A percentile compares a stretch with the other conserved stretches of the same genome.
Evolutionary conservation across 352 stramenopile genomes (phyloP).

Genomic region (Phytophthora constricta): DNA sequence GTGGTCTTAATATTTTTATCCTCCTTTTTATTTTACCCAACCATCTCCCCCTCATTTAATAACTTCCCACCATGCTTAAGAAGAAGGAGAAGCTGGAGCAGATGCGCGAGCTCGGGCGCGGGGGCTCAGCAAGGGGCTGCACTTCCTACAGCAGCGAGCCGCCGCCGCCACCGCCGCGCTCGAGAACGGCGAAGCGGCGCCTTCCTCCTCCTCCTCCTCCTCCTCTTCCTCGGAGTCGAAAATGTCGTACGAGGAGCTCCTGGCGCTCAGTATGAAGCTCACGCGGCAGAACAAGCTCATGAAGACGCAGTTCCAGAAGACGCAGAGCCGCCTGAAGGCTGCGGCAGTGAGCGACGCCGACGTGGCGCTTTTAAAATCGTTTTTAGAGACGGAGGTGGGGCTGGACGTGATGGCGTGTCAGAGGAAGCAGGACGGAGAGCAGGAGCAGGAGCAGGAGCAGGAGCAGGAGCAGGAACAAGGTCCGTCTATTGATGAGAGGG

Average conservation of each 20-base stretch:
- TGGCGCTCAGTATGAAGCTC: constrained; percentile 88
- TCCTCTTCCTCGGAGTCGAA: neutral
- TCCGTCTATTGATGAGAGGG: constrained; percentile 49
- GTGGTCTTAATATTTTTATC: too few species aligned
- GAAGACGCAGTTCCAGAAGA: constrained; percentile 86
- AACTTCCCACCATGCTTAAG: constrained; percentile 52
- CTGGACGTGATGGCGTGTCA: constrained; percentile 70
- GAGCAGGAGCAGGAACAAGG: constrained; percentile 8
- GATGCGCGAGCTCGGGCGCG: constrained; percentile 86
- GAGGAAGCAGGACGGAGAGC: constrained; percentile 10
- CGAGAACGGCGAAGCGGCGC: constrained; percentile 20
- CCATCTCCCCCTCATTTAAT: neutral
- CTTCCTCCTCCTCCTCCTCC: constrained; percentile 6
- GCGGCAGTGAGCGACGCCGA: constrained; percentile 55
- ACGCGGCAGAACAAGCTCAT: constrained; percentile 90
- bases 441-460: constrained; percentile 9
- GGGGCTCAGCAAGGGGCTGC: constrained; percentile 79
- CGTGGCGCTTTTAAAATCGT: constrained; percentile 48
- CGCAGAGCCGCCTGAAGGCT: constrained; percentile 54
- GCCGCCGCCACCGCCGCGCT: constrained; percentile 26
- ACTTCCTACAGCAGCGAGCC: constrained; percentile 63
- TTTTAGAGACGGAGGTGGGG: constrained; percentile 72
- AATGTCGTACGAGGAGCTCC: constrained; percentile 85
- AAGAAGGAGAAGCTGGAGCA: constrained; percentile 92
- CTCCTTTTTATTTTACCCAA: too few species aligned